Percentiles rank a stretch among this genome's conserved stretches.
Evolutionary conservation across 169 alveolate genomes (phyloP).

Genomic region (Plasmodium adleri): DNA sequence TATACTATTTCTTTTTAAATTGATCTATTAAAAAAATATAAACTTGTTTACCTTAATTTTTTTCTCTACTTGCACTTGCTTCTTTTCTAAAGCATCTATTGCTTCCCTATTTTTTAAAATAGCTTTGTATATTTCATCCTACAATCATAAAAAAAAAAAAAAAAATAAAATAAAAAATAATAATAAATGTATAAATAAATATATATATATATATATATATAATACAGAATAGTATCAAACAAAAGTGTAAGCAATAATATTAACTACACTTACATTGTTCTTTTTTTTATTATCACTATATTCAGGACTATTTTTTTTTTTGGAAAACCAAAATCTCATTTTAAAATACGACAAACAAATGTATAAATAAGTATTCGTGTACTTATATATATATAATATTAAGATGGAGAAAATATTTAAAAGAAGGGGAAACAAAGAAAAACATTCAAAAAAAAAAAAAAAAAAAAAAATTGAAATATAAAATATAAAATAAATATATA

Average conservation of each 20-base stretch:
- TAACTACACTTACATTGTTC: constrained; percentile 44
- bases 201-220: constrained; percentile 1
- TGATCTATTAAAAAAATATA: too few species aligned
- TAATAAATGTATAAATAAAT: background rate
- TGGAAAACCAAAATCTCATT: constrained; percentile 75
- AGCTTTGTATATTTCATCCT: constrained; percentile 76
- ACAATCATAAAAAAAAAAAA: background rate
- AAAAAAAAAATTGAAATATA: background rate
- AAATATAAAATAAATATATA: background rate
- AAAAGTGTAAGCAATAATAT: background rate
- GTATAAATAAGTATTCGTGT: background rate
- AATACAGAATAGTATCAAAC: background rate
- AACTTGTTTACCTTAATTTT: constrained; percentile 64
- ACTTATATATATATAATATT: too few species aligned
- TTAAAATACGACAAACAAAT: constrained; percentile 17
- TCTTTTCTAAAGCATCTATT: constrained; percentile 74
- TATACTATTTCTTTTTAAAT: too few species aligned
- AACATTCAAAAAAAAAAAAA: background rate
- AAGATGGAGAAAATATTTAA: too few species aligned
- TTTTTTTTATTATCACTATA: constrained; percentile 35
- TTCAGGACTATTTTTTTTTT: constrained; percentile 73
- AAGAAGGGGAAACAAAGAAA: background rate
- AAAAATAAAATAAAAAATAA: background rate
- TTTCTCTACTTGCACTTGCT: constrained; percentile 75
- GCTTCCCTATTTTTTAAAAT: constrained; percentile 74